Conservation (phyloP, 2,329 filamentous ascomycete genomes). For the Diplodia intermedia region DNA sequence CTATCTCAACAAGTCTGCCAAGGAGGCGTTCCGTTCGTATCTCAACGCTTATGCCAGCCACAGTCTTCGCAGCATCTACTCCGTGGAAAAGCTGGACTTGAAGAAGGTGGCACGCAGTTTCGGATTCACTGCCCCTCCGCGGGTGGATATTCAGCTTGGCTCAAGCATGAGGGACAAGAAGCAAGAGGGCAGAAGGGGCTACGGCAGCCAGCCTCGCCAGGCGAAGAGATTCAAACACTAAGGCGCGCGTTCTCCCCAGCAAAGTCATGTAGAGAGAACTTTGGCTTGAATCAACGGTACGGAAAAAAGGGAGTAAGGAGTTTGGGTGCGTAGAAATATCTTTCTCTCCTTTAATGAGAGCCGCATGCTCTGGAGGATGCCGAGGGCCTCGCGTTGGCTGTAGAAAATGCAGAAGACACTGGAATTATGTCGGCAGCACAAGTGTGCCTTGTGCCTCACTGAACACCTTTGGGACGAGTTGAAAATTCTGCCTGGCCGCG, state of each 20-base stretch:
- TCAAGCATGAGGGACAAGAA: slow-evolving; percentile 78
- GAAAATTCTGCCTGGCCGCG: not conserved
- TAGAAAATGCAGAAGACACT: not conserved
- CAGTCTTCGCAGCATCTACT: slow-evolving; percentile 80
- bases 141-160: slow-evolving; percentile 79
- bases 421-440: too few species aligned
- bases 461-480: not conserved
- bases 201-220: slow-evolving; percentile 80
- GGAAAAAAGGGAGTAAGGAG: slow-evolving; percentile 19
- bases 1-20: slow-evolving; percentile 78
- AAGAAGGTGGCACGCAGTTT: slow-evolving; percentile 86
- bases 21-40: slow-evolving; percentile 66
- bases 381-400: not conserved
- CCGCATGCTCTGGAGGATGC: not conserved
- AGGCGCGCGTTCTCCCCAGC: not conserved
- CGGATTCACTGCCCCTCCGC: slow-evolving; percentile 77
- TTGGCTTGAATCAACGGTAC: not conserved
- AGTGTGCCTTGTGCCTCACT: not conserved
- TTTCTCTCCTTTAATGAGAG: not conserved
- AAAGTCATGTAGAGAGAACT: not conserved
- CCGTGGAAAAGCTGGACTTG: slow-evolving; percentile 81
- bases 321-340: not conserved
- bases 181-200: slow-evolving; percentile 68
- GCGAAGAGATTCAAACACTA: slow-evolving; percentile 50
- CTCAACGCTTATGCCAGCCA: slow-evolving; percentile 94